Conservation (phyloP, 257 asterid species). For the Capsicum rhomboideum region DNA sequence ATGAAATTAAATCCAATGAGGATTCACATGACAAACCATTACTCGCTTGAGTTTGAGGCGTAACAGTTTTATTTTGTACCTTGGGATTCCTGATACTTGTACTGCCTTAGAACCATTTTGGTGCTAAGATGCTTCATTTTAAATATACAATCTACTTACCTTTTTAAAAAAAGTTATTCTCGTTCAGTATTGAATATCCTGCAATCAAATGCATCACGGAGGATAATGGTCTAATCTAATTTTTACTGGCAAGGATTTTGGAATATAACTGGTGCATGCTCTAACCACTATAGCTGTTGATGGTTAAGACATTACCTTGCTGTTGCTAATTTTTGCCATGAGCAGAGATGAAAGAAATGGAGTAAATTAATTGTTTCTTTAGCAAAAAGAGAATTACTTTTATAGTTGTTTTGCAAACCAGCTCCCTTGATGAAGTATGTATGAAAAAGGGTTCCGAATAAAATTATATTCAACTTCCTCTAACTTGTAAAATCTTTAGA, state of each 20-base stretch:
- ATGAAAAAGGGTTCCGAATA: neutral
- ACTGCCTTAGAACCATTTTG: neutral
- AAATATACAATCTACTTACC: neutral
- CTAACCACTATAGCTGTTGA: neutral
- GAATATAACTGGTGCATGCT: neutral
- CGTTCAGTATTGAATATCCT: neutral
- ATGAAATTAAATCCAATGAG: neutral
- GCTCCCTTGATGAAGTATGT: neutral
- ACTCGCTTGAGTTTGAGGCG: neutral
- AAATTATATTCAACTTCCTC: neutral
- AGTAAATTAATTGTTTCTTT: neutral
- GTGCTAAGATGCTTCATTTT: neutral
- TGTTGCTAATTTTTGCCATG: neutral
- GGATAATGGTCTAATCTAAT: neutral
- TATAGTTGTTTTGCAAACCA: neutral
- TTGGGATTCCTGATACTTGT: neutral
- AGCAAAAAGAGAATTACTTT: neutral
- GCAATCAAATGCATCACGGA: neutral
- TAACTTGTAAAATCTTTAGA: neutral
- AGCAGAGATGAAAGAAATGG: neutral
- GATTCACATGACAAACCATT: neutral
- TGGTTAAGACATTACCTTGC: neutral
- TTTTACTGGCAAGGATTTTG: neutral
- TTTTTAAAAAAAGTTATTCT: neutral
- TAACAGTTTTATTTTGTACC: neutral